Percentiles rank a stretch among this genome's conserved stretches.
Conservation (phyloP, 148 eudicot genomes). For the Nepenthes mirabilis region DNA sequence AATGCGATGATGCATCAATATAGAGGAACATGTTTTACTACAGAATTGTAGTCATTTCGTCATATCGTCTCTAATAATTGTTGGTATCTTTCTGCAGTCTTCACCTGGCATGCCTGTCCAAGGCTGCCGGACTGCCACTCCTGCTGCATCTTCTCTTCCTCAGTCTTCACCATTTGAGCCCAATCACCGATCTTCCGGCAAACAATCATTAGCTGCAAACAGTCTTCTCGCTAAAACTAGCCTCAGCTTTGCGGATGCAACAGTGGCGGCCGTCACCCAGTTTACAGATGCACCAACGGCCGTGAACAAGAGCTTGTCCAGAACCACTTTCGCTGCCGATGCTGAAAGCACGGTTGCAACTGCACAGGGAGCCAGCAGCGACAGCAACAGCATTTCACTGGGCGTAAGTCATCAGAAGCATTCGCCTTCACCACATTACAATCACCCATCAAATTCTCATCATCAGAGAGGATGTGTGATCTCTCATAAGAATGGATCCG, state of each 20-base stretch:
- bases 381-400: constrained; percentile 8
- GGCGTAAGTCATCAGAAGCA: constrained; percentile 28
- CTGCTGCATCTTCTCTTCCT: constrained; percentile 45
- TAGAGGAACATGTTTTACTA: no score
- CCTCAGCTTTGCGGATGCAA: constrained; percentile 17
- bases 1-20: no score
- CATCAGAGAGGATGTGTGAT: constrained; percentile 16
- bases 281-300: constrained; percentile 31
- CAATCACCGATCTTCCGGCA: constrained; percentile 29
- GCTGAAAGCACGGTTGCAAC: constrained; percentile 4
- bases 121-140: constrained; percentile 65
- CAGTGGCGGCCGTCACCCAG: constrained; percentile 24
- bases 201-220: constrained; percentile 33
- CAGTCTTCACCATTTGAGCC: constrained; percentile 52
- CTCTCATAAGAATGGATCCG: constrained; percentile 38
- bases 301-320: constrained; percentile 16
- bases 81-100: constrained; percentile 22
- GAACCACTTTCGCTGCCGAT: constrained; percentile 6
- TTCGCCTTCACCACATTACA: constrained; percentile 20
- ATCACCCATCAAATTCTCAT: constrained; percentile 1
- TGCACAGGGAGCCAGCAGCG: constrained; percentile 1
- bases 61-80: no score
- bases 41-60: no score
- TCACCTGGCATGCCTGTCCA: constrained; percentile 58
- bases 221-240: constrained; percentile 30